Percentiles rank a stretch among this genome's conserved stretches.
These are phyloP conservation scores for Metschnikowia hibisci DNA, from an alignment of 805 yeast species.

Conservation along the genomic window DNA sequence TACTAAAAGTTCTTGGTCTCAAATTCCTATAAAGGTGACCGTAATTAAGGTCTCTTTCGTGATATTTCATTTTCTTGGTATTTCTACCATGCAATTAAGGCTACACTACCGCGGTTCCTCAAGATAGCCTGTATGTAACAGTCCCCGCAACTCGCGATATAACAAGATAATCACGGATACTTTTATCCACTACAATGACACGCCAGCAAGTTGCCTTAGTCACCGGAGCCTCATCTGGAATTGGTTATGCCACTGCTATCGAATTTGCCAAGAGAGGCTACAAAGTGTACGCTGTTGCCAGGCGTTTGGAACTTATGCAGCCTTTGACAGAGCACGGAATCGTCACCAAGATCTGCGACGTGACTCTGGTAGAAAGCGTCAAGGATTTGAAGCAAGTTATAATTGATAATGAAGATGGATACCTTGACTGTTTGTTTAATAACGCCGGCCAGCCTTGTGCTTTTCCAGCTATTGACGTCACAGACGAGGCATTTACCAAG, in stretches of 20 bases:
- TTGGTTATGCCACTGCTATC: slow-evolving; percentile 46
- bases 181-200: background rate
- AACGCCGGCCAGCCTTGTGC: slow-evolving; percentile 79
- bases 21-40: too few species aligned
- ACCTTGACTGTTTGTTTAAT: slow-evolving; percentile 60
- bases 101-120: too few species aligned
- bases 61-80: too few species aligned
- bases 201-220: slow-evolving; percentile 47
- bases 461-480: slow-evolving; percentile 64
- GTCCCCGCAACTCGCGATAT: too few species aligned
- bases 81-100: too few species aligned
- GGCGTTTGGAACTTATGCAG: slow-evolving; percentile 61
- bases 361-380: slow-evolving; percentile 49
- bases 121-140: too few species aligned
- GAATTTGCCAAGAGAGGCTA: slow-evolving; percentile 49
- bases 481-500: slow-evolving; percentile 47
- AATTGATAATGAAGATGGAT: slow-evolving; percentile 40
- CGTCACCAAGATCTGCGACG: slow-evolving; percentile 52
- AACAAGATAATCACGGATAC: too few species aligned
- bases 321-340: slow-evolving; percentile 45
- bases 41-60: too few species aligned
- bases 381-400: slow-evolving; percentile 40
- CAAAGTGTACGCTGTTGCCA: slow-evolving; percentile 69
- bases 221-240: slow-evolving; percentile 60
- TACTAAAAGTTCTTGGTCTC: too few species aligned